phyloP scores from a whole-genome alignment of 345 rosid genomes.

The Salix arbutifolia region DNA sequence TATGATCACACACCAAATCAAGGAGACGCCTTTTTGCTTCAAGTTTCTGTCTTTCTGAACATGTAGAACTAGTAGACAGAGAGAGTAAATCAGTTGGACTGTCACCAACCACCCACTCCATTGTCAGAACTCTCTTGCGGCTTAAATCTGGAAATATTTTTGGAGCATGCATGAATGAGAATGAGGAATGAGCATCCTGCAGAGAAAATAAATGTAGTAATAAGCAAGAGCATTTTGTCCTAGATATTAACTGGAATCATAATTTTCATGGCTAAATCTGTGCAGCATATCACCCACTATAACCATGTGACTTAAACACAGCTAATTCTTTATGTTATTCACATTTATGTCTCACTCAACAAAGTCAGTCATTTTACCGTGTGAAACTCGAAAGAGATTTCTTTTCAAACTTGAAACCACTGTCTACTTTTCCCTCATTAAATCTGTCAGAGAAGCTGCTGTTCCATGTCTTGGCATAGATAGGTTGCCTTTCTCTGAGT shows the following conservation, averaged over 20 bases:
- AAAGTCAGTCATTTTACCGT: neutral
- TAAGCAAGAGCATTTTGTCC: constrained; percentile 13
- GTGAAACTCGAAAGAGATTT: neutral
- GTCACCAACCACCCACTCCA: constrained; percentile 97
- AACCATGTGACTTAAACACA: neutral
- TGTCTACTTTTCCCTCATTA: no score
- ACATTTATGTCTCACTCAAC: neutral
- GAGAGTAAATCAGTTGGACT: constrained; percentile 68
- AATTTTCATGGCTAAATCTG: neutral
- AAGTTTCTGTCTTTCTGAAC: constrained; percentile 50
- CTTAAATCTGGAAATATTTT: constrained; percentile 58
- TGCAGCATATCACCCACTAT: neutral
- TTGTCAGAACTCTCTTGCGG: constrained; percentile 79
- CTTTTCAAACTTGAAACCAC: neutral
- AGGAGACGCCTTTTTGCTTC: constrained; percentile 71
- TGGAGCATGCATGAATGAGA: constrained; percentile 63
- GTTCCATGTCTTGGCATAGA: no score
- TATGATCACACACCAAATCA: constrained; percentile 55
- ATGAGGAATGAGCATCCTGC: constrained; percentile 77
- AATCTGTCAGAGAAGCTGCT: no score
- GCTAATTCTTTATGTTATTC: neutral
- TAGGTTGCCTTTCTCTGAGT: no score
- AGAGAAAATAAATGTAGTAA: constrained; percentile 23
- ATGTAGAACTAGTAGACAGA: constrained; percentile 33
- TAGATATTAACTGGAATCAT: neutral